phyloP scores from a whole-genome alignment of 352 stramenopile genomes.

The Pythium aristosporum region DNA sequence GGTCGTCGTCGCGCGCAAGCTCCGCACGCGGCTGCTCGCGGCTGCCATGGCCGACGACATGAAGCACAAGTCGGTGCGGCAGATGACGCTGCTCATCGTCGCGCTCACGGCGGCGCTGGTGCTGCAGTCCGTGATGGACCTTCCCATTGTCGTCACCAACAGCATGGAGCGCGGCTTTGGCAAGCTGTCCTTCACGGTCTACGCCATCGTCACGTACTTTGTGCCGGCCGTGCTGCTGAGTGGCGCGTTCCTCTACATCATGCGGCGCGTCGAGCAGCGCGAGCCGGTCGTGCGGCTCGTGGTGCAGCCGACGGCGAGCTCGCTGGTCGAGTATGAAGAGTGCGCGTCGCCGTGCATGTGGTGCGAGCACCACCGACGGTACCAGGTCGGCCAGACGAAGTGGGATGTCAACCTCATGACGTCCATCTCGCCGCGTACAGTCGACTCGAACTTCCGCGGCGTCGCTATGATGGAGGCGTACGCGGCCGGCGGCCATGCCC shows the following conservation, averaged over 20 bases:
- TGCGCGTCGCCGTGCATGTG: slow-evolving; percentile 69
- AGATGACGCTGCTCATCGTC: slow-evolving; percentile 64
- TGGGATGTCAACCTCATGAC: slow-evolving; percentile 60
- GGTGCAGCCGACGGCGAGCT: slow-evolving; percentile 39
- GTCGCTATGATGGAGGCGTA: background rate
- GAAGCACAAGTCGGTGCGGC: slow-evolving; percentile 69
- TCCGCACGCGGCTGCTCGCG: slow-evolving; percentile 46
- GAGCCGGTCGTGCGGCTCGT: slow-evolving; percentile 51
- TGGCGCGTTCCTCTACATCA: slow-evolving; percentile 67
- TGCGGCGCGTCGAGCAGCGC: slow-evolving; percentile 66
- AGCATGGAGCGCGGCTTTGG: slow-evolving; percentile 30
- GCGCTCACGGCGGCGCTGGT: slow-evolving; percentile 41
- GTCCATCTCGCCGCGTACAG: slow-evolving; percentile 51
- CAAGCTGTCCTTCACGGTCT: slow-evolving; percentile 35
- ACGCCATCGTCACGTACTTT: slow-evolving; percentile 56
- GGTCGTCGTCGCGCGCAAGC: slow-evolving; percentile 41
- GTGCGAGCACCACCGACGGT: slow-evolving; percentile 70
- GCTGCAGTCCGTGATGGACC: slow-evolving; percentile 57
- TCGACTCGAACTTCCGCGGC: slow-evolving; percentile 50
- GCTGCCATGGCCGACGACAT: slow-evolving; percentile 74
- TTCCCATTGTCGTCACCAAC: slow-evolving; percentile 33
- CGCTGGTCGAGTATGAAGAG: slow-evolving; percentile 73
- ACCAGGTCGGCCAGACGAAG: slow-evolving; percentile 56
- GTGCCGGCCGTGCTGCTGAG: slow-evolving; percentile 53
- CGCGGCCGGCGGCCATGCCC: background rate